Evolutionary conservation across 441 rosid genomes (phyloP), one percentile per base, ranked within the genome.

Genomic region (Erodium texanum): DNA sequence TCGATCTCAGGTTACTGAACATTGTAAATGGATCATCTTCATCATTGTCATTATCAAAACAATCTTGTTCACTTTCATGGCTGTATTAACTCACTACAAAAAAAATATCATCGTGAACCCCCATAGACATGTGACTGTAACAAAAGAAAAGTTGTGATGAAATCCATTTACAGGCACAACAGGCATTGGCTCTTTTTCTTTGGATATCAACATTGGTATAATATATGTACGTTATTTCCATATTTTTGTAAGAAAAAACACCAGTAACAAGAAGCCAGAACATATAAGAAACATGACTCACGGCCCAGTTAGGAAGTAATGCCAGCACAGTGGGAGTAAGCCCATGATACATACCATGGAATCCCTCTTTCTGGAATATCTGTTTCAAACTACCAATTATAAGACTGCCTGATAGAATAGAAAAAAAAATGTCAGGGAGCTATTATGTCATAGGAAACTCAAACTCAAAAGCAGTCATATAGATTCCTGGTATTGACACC

Each of bases 291-390:
- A 18, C 15, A 41, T 16, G 29, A 81, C 88, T 74, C 68, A 87
- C 89, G 5, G 92, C 92, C 92, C 92, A 87, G 73, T 87, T 84
- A 1, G 82, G 83, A 72, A 87, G 82, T 69, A 85, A 81, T 4
- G 89, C 89, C 79, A 84, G 75, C 18, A 79, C 86, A 27, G 87
- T 85, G 4, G 92, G 92, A 41, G 87, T 71, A 66, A 87, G 89
- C 0, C 92, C 89, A 0, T 85, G 82, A 74, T 85, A 87, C 80
- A 85, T 75, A 43, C 92, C 92, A 72, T 84, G 86, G 58, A 80
- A 29, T 9, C 89, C 89, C 77, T 87, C 88, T 71, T 76, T 79
- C 67, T 77, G 82, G 58, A 77, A 78, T 70, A 87, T 87, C 63
- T 78, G 76, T 71, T 83, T 73, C 66, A 84, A 72, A 75, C 85